Evolutionary conservation across 306 rosid species (phyloP), one percentile per base, ranked within the genome.

Genomic region (Rosa persica): DNA sequence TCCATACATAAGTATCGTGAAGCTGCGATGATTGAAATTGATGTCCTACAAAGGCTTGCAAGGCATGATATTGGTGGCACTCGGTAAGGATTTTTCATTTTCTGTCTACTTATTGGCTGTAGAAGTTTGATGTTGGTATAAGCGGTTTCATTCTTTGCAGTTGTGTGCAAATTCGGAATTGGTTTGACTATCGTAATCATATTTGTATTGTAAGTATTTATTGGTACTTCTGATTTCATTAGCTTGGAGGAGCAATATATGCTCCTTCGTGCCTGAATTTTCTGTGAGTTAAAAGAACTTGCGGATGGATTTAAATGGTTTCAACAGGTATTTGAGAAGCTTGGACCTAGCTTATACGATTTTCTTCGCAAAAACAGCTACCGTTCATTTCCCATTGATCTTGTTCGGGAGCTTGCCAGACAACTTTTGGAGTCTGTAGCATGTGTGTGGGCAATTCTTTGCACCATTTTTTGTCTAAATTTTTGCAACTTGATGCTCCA

Each of bases 391-490:
- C 97, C 97, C 84, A 88, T 90, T 87, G 93, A 92, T 90, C 93
- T 90, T 85, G 97, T 92, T 80, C 94, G 93, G 87, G 97, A 92
- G 93, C 81, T 92, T 88, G 97, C 88, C 85, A 88, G 93, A 86
- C 97, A 92, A 92, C 92, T 92, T 85, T 89, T 92, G 94, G 91
- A 92, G 90, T 92, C 91, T 92, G 94, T 92, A 87, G 94, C 94
- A 92, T 88, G 94, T 92, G 97, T 88, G 97, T 88, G 91, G 92
- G 80, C 91, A 88, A 83, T 84, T 88, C 94, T 82, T 82, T 85
- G 90, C 81, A 79, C 90, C 77, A 47, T 84, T 83, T 83, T 82
- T 88, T 87, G 82, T 83, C 52, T 83, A 67, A 55, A 23, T 75
- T 80, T 57, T 40, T 89, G 76, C 40, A 81, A 54, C 78, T 76